Base-by-base conservation (phyloP, 2,329 filamentous ascomycete species). In the Botrytis sinoallii region DNA sequence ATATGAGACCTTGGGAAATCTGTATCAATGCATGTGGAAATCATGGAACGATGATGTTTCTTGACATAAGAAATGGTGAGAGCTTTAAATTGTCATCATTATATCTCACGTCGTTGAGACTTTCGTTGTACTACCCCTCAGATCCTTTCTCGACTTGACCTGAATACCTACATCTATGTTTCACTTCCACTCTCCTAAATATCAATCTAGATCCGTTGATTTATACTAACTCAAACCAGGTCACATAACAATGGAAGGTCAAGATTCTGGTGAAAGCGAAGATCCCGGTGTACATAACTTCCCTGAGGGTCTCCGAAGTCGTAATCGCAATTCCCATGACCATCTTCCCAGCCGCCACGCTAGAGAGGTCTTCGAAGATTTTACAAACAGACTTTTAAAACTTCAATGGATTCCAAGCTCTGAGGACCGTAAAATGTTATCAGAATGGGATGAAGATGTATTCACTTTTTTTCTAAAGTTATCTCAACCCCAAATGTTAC, bases 341-440 rank as follows among this genome's bases (percentile, higher is more conserved):
- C 60, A 74, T 22, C 59, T 74, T 8, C 71, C 74, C 16, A 70
- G 67, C 44, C 60, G 71, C 1, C 68, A 71, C 9, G 74, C 73
- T 4, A 70, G n/a, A 25, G 68, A 74, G 14, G 22, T 76, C 3
- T 72, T 76, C 22, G 69, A 60, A 25, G 71, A 74, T 57, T 75
- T 72, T 64, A 73, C 60, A 6, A 73, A 70, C 25, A 40, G 69
- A 1, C 63, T 75, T 18, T 60, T 65, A 55, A 76, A 68, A 10
- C 46, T 76, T 14, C 48, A 76, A 67, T 76, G 75, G 73, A 74
- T 75, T 22, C 73, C 75, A 18, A 60, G 57, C 20, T 52, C 44
- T 20, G 48, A 38, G 14, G 16, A 42, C n/a, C 22, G 38, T 18
- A 57, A 4, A n/a, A 67, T 67, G 6, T 20, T 72, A 35, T 4